Percentiles rank a stretch among this genome's conserved stretches.
Conservation (phyloP, 164 flowering plant genomes). For the Chloranthus sessilifolius region DNA sequence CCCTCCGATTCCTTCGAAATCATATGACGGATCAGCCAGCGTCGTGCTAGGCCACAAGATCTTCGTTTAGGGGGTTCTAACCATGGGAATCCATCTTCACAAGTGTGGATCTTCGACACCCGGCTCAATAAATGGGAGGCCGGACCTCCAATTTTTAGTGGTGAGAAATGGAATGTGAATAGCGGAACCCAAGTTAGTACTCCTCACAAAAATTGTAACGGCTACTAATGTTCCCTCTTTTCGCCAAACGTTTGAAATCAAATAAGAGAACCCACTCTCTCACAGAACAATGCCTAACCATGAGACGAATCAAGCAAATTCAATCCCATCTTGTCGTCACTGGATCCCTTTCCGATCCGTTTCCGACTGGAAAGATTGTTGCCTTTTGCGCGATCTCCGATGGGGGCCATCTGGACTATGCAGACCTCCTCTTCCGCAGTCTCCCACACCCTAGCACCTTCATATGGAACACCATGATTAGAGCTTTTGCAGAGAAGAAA, state of each 20-base stretch:
- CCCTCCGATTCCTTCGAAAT: too few species aligned
- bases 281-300: conserved; percentile 32
- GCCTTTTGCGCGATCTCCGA: conserved; percentile 33
- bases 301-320: conserved; percentile 51
- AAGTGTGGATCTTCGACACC: too few species aligned
- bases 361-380: conserved; percentile 40
- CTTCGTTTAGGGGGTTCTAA: too few species aligned
- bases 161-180: too few species aligned
- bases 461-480: conserved; percentile 61
- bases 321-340: conserved; percentile 48
- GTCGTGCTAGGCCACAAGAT: too few species aligned
- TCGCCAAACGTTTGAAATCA: conserved; percentile 30
- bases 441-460: conserved; percentile 34
- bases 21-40: too few species aligned
- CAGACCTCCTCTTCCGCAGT: conserved; percentile 28
- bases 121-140: too few species aligned
- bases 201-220: too few species aligned
- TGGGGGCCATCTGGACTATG: conserved; percentile 30
- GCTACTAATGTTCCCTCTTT: conserved; percentile 11
- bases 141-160: too few species aligned
- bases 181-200: too few species aligned
- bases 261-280: conserved; percentile 35
- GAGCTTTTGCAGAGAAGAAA: conserved; percentile 31
- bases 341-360: conserved; percentile 42
- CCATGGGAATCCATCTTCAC: too few species aligned